Conservation (phyloP, 495 filamentous ascomycete genomes). For the Penicillium mononematosum region DNA sequence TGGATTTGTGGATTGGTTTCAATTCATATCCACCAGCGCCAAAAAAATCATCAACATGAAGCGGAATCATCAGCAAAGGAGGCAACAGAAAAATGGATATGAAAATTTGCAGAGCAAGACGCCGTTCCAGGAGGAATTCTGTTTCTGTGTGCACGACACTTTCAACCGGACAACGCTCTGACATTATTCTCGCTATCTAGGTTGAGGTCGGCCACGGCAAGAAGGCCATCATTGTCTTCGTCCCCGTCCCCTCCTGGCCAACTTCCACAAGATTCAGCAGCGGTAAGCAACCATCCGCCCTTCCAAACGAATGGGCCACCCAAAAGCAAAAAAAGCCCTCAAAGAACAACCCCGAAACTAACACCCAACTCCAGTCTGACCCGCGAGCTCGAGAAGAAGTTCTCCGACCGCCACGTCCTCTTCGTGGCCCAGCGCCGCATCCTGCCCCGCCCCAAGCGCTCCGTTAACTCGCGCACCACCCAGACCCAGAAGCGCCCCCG, state of each 20-base stretch:
- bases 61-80: background rate
- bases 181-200: slow-evolving; percentile 49
- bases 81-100: slow-evolving; percentile 5
- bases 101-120: slow-evolving; percentile 18
- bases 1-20: slow-evolving; percentile 10
- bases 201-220: slow-evolving; percentile 99
- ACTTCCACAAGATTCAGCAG: slow-evolving; percentile 98
- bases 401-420: slow-evolving; percentile 99
- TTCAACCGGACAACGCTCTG: slow-evolving; percentile 23
- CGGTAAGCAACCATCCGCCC: slow-evolving; percentile 60
- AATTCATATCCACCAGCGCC: slow-evolving; percentile 4
- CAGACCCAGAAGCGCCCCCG: slow-evolving; percentile 98
- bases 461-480: slow-evolving; percentile 85
- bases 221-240: slow-evolving; percentile 99
- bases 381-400: slow-evolving; percentile 99
- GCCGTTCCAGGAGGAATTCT: slow-evolving; percentile 16
- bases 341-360: slow-evolving; percentile 5
- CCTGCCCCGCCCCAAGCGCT: slow-evolving; percentile 94
- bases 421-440: slow-evolving; percentile 98
- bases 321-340: background rate
- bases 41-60: slow-evolving; percentile 10
- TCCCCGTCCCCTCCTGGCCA: slow-evolving; percentile 92
- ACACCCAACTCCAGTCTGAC: slow-evolving; percentile 65
- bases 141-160: slow-evolving; percentile 15
- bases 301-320: background rate